These are phyloP conservation scores for Quercus phellos DNA, from an alignment of 331 rosid species.

Conservation along the genomic window DNA sequence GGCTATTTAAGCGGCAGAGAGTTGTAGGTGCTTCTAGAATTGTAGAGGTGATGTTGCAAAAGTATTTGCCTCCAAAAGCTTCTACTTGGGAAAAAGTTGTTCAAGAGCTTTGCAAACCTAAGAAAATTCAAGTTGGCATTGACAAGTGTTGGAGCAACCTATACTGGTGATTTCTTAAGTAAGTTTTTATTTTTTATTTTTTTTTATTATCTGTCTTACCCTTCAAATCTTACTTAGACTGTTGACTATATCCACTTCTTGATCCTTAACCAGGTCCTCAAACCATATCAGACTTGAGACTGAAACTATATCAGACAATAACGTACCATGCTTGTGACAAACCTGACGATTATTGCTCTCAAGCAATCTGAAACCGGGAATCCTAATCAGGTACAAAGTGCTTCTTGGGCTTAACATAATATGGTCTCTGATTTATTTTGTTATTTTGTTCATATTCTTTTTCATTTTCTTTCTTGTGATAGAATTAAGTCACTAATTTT, in stretches of 20 bases:
- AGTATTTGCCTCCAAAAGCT: constrained; percentile 55
- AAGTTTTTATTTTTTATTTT: constrained; percentile 7
- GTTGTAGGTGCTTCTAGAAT: constrained; percentile 49
- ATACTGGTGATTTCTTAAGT: constrained; percentile 35
- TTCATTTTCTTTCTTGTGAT: not conserved
- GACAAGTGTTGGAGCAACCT: constrained; percentile 57
- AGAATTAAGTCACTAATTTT: not conserved
- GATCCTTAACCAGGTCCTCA: not conserved
- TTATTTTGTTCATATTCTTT: not conserved
- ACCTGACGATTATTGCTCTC: not conserved
- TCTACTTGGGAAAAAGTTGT: constrained; percentile 75
- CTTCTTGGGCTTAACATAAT: not conserved
- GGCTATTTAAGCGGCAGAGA: constrained; percentile 63
- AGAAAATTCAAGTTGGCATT: constrained; percentile 43
- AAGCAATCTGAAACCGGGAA: not conserved
- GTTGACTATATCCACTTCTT: not conserved
- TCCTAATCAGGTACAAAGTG: not conserved
- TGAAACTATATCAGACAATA: not conserved
- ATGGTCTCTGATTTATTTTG: not conserved
- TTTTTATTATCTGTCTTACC: not conserved
- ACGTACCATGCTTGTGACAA: not conserved
- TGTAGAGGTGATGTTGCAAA: constrained; percentile 66
- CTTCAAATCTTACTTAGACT: constrained; percentile 4
- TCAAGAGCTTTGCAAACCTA: constrained; percentile 56
- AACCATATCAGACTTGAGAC: not conserved